These are phyloP conservation scores for Maudiozyma bulderi DNA, from an alignment of 805 yeast genomes.

Conservation along the genomic window DNA sequence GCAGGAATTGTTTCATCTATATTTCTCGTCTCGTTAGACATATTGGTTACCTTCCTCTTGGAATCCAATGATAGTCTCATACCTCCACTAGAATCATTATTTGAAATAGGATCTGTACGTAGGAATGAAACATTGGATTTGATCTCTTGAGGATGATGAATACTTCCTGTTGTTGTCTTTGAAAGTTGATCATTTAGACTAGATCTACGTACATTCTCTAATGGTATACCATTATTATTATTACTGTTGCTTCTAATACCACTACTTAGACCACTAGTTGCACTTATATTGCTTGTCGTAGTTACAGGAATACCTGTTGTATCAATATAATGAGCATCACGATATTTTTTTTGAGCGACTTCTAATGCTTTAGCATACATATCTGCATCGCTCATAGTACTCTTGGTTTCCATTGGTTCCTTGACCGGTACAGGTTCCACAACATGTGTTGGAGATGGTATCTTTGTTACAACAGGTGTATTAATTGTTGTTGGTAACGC, in stretches of 20 bases:
- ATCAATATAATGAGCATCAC: slow-evolving; percentile 6
- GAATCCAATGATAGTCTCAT: not conserved
- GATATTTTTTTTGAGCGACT: slow-evolving; percentile 40
- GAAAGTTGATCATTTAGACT: not conserved
- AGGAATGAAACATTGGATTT: not conserved
- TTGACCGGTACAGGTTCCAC: not conserved
- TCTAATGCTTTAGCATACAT: slow-evolving; percentile 49
- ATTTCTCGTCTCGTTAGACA: not conserved
- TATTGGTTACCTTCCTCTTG: not conserved
- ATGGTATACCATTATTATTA: not conserved
- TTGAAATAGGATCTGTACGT: not conserved
- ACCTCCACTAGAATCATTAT: not conserved
- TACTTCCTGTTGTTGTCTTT: not conserved
- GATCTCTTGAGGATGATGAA: not conserved
- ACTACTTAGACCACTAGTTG: not conserved
- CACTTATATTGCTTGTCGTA: not conserved
- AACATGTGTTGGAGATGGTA: not conserved
- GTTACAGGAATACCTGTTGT: not conserved
- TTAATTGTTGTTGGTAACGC: not conserved
- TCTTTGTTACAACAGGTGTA: not conserved
- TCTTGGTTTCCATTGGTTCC: not conserved
- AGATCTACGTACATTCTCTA: not conserved
- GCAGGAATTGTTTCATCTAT: not conserved
- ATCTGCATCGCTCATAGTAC: slow-evolving; percentile 34
- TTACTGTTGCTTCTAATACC: not conserved